phyloP scores from a whole-genome alignment of 139 green algal species.

The Chlorella sp. region DNA sequence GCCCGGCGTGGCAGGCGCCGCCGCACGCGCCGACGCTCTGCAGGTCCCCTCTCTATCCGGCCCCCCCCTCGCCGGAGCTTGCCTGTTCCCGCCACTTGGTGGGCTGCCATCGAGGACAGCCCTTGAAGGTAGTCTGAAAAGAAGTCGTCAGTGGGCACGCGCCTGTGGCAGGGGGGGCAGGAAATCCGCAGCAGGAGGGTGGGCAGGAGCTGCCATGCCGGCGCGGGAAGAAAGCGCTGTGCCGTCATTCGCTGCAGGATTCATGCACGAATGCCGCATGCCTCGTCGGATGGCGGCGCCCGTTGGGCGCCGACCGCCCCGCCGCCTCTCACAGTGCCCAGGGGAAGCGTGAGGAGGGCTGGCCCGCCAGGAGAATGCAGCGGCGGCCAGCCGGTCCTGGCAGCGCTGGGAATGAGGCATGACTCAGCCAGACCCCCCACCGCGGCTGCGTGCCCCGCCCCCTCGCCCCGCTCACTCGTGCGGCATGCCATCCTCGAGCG shows the following conservation, averaged over 20 bases:
- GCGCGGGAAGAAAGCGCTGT: neutral
- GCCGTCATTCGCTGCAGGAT: neutral
- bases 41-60: neutral
- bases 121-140: slow-evolving; percentile 10
- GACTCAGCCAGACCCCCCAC: neutral
- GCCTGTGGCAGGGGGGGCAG: neutral
- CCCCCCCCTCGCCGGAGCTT: neutral
- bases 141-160: slow-evolving; percentile 8
- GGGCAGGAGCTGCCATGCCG: too few species aligned
- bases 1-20: neutral
- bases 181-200: neutral
- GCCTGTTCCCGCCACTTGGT: neutral
- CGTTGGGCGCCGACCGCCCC: neutral
- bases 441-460: neutral
- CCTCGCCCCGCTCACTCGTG: neutral
- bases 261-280: neutral
- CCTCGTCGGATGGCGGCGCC: neutral
- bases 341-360: neutral
- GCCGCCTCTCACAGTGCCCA: neutral
- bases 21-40: too few species aligned
- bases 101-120: slow-evolving; percentile 3
- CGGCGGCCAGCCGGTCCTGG: neutral
- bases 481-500: neutral
- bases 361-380: neutral
- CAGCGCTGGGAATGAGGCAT: neutral